phyloP scores from a whole-genome alignment of 495 filamentous ascomycete species.

The Aspergillus mulundensis region DNA sequence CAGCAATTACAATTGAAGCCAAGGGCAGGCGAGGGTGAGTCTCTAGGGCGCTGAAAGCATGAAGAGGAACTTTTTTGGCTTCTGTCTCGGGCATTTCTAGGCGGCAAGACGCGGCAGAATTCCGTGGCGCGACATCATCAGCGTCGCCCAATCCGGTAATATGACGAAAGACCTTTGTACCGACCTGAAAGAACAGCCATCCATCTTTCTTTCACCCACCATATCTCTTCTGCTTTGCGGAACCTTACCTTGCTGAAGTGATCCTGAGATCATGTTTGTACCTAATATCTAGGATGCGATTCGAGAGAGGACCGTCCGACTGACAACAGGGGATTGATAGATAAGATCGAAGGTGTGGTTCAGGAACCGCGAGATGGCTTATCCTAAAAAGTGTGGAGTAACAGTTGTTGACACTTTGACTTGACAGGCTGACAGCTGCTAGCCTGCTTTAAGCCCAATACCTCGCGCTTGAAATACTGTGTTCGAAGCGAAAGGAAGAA shows the following conservation, averaged over 20 bases:
- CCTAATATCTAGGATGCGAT: neutral
- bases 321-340: neutral
- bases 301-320: neutral
- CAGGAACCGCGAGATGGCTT: neutral
- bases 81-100: constrained; percentile 9
- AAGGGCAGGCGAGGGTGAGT: neutral
- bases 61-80: constrained; percentile 22
- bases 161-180: constrained; percentile 9
- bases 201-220: no score
- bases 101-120: constrained; percentile 41
- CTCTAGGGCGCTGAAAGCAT: constrained; percentile 8
- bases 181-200: no score
- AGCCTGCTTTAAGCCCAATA: neutral
- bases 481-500: neutral
- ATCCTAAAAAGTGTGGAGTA: neutral
- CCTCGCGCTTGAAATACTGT: neutral
- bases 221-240: neutral
- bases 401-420: neutral
- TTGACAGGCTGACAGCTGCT: neutral
- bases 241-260: neutral
- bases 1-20: constrained; percentile 12
- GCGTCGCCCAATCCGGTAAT: constrained; percentile 21
- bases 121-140: constrained; percentile 21
- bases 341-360: neutral
- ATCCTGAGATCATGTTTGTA: neutral